A percentile compares a stretch with the other conserved stretches of the same genome.
Evolutionary conservation across 2,329 filamentous ascomycete genomes (phyloP).

Genomic region (Blumeriella jaapii): DNA sequence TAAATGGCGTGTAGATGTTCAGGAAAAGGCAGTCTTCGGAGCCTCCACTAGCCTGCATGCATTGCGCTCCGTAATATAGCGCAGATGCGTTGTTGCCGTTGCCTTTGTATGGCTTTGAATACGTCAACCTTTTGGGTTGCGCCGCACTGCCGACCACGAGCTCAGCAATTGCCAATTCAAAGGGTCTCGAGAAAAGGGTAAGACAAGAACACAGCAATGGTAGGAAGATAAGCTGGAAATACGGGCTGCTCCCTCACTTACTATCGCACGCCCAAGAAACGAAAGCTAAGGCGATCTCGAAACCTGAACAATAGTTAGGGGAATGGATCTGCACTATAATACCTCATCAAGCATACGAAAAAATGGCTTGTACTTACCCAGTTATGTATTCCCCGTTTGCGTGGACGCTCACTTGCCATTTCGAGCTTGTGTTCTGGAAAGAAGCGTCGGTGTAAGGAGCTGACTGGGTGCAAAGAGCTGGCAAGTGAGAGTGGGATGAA

Average conservation of each 20-base stretch:
- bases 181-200: too few species aligned
- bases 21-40: slow-evolving; percentile 43
- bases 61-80: slow-evolving; percentile 33
- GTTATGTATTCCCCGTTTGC: slow-evolving; percentile 34
- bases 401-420: slow-evolving; percentile 29
- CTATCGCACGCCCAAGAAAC: slow-evolving; percentile 20
- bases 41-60: slow-evolving; percentile 30
- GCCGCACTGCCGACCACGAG: too few species aligned
- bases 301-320: too few species aligned
- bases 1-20: slow-evolving; percentile 43
- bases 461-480: slow-evolving; percentile 38
- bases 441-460: slow-evolving; percentile 27
- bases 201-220: too few species aligned
- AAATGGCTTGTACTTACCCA: slow-evolving; percentile 28
- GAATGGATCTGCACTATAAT: not conserved
- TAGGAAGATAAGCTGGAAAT: too few species aligned
- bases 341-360: not conserved
- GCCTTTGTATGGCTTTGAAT: slow-evolving; percentile 35
- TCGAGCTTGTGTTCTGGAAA: slow-evolving; percentile 27
- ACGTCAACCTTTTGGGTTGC: slow-evolving; percentile 17
- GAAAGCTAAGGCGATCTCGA: slow-evolving; percentile 39
- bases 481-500: slow-evolving; percentile 27
- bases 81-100: slow-evolving; percentile 32
- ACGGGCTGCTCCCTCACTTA: too few species aligned
- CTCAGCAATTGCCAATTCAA: too few species aligned